These are phyloP conservation scores for Poa pratensis DNA, from an alignment of 176 grass and related monocot species.

Conservation along the genomic window DNA sequence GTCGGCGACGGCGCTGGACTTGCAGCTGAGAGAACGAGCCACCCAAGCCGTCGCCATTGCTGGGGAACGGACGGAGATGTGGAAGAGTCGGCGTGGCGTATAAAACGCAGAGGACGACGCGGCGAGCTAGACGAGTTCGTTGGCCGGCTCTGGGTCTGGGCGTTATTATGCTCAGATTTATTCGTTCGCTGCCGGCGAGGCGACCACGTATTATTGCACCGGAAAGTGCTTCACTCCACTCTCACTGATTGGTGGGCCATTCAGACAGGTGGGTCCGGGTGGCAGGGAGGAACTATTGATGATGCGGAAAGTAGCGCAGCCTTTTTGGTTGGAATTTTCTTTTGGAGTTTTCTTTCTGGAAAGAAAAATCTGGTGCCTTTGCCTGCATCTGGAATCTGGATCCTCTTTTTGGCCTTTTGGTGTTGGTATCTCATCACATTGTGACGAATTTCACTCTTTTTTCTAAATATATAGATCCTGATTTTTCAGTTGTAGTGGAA, in stretches of 20 bases:
- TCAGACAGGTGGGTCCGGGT: neutral
- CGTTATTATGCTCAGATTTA: conserved; percentile 12
- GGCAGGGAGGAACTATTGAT: neutral
- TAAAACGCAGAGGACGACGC: neutral
- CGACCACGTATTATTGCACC: neutral
- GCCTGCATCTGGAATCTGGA: neutral
- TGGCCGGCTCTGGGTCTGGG: neutral
- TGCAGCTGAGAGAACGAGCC: conserved; percentile 49
- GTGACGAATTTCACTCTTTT: neutral
- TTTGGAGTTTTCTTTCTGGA: neutral
- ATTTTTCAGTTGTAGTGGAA: neutral
- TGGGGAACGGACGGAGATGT: neutral
- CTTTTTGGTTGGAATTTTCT: neutral
- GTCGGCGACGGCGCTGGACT: conserved; percentile 45
- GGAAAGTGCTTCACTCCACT: neutral
- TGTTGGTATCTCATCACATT: neutral
- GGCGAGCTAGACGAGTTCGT: neutral
- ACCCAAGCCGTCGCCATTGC: conserved; percentile 53
- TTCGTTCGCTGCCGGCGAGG: neutral
- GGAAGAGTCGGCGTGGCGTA: neutral
- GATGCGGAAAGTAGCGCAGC: neutral
- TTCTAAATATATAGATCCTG: neutral
- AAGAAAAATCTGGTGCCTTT: neutral
- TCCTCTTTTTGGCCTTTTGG: neutral
- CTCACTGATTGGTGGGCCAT: neutral